Conservation (phyloP, 2,329 filamentous ascomycete genomes). For the Colletotrichum theobromicola region DNA sequence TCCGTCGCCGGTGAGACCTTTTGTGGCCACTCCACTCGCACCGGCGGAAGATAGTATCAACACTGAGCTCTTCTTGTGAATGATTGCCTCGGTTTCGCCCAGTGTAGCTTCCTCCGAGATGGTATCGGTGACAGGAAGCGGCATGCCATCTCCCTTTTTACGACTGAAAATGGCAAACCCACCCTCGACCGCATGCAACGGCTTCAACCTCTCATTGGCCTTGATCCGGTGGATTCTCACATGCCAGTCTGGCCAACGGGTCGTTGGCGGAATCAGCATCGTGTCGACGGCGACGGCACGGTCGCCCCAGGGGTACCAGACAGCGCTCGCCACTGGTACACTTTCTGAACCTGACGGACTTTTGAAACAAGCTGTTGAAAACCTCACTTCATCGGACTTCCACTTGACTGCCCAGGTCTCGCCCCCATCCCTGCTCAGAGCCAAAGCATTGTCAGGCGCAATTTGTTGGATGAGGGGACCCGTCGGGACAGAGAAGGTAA, state of each 20-base stretch:
- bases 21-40: neutral
- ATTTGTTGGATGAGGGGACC: constrained; percentile 38
- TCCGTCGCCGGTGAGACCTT: neutral
- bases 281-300: constrained; percentile 29
- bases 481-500: constrained; percentile 48
- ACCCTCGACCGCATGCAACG: constrained; percentile 23
- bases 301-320: constrained; percentile 33
- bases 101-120: neutral
- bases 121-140: neutral
- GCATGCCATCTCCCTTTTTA: neutral
- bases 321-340: neutral
- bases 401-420: constrained; percentile 36
- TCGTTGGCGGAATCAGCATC: constrained; percentile 30
- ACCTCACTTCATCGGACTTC: constrained; percentile 27
- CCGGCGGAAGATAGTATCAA: constrained; percentile 8
- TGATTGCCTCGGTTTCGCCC: neutral
- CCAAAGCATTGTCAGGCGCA: constrained; percentile 35
- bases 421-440: constrained; percentile 32
- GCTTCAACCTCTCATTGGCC: neutral
- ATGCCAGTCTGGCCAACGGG: constrained; percentile 40
- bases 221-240: constrained; percentile 27
- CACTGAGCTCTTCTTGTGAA: neutral
- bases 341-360: neutral
- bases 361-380: neutral
- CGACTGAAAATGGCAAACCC: constrained; percentile 27